Percentiles rank a stretch among this genome's conserved stretches.
phyloP scores from a whole-genome alignment of 768 basidiomycete species.

The Paxillus rubicundulus region DNA sequence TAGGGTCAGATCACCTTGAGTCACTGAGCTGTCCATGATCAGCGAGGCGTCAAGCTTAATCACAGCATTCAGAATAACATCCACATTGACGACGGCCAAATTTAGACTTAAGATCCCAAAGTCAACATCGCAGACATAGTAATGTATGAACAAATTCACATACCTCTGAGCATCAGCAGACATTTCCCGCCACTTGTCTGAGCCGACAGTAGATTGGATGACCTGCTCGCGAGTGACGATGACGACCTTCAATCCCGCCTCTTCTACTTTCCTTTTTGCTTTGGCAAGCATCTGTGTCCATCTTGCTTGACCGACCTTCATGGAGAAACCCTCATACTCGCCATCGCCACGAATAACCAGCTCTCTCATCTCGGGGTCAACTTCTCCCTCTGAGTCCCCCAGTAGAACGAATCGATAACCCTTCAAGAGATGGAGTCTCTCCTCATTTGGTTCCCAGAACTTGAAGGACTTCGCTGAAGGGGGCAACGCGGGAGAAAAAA shows the following conservation, averaged over 20 bases:
- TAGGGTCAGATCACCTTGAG: constrained; percentile 16
- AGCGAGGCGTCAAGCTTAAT: constrained; percentile 35
- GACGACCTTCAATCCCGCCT: constrained; percentile 45
- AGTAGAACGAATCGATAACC: constrained; percentile 58
- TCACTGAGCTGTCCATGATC: constrained; percentile 23
- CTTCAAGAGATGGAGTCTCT: constrained; percentile 52
- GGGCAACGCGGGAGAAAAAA: constrained; percentile 50
- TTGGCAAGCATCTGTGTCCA: constrained; percentile 53
- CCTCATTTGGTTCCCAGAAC: constrained; percentile 69
- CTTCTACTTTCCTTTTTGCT: constrained; percentile 45
- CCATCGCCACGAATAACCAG: constrained; percentile 58
- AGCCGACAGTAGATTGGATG: constrained; percentile 51
- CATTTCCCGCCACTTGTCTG: constrained; percentile 53
- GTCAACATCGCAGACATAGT: constrained; percentile 5
- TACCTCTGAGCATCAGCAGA: constrained; percentile 52
- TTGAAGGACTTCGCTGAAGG: constrained; percentile 48
- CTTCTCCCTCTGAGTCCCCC: constrained; percentile 51
- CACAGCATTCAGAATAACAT: constrained; percentile 53
- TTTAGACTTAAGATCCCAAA: constrained; percentile 30
- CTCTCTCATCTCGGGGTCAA: constrained; percentile 48
- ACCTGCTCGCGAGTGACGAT: constrained; percentile 50
- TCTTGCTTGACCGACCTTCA: constrained; percentile 46
- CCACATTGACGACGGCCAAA: constrained; percentile 43
- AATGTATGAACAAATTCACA: constrained; percentile 8
- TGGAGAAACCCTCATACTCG: constrained; percentile 60